Evolutionary conservation across 1,139 yeast species (phyloP).

Genomic region (Pichia inconspicua): DNA sequence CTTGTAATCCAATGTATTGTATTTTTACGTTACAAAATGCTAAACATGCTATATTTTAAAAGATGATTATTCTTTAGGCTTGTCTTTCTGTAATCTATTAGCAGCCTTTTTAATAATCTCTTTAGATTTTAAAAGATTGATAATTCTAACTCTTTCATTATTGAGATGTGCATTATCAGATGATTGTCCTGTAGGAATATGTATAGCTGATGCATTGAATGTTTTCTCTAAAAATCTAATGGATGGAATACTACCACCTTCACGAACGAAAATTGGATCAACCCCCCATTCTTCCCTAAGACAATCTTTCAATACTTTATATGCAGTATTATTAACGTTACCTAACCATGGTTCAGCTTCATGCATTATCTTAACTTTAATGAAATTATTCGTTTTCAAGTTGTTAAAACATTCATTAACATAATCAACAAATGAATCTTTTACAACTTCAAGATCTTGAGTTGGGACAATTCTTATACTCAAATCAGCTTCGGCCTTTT

Average conservation of each 20-base stretch:
- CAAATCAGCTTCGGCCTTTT: constrained; percentile 62
- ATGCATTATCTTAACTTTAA: constrained; percentile 56
- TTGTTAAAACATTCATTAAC: constrained; percentile 38
- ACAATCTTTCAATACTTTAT: constrained; percentile 53
- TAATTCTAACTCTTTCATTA: constrained; percentile 74
- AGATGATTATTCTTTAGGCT: neutral
- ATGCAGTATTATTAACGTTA: constrained; percentile 68
- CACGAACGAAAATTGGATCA: constrained; percentile 79
- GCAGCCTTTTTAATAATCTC: constrained; percentile 49
- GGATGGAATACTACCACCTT: constrained; percentile 95
- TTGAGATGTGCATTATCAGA: constrained; percentile 91
- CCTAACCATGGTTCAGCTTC: constrained; percentile 98
- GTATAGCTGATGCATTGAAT: constrained; percentile 85
- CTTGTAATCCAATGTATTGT: neutral
- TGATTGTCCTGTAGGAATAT: constrained; percentile 93
- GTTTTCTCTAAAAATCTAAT: constrained; percentile 76
- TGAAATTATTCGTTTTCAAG: constrained; percentile 51
- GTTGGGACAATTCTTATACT: constrained; percentile 88
- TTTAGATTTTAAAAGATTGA: constrained; percentile 70
- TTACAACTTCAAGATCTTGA: constrained; percentile 59
- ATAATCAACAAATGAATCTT: constrained; percentile 39
- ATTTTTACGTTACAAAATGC: neutral
- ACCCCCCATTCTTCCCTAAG: constrained; percentile 48
- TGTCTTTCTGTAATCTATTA: constrained; percentile 5
- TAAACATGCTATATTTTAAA: too few species aligned